Percentiles rank a stretch among this genome's conserved stretches.
These are phyloP conservation scores for Leccinum rimulosum DNA, from an alignment of 768 basidiomycete genomes.

Conservation along the genomic window DNA sequence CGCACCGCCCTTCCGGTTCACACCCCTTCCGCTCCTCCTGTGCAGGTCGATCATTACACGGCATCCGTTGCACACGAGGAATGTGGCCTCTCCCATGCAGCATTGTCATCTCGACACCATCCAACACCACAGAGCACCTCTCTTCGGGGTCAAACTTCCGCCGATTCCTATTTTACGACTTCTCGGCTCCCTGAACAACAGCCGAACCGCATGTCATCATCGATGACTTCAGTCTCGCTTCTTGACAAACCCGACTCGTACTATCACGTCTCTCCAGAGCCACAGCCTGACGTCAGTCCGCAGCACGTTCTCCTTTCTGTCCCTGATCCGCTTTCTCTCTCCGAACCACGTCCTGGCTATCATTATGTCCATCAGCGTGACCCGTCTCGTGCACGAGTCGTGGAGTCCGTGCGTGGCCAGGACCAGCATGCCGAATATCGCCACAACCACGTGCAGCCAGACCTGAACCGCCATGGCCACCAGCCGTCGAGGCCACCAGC, in stretches of 20 bases:
- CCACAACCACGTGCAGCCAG: conserved; percentile 23
- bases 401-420: conserved; percentile 23
- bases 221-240: conserved; percentile 28
- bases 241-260: conserved; percentile 26
- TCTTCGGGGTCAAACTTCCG: conserved; percentile 18
- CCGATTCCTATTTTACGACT: conserved; percentile 25
- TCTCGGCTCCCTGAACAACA: conserved; percentile 25
- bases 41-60: conserved; percentile 35
- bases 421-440: conserved; percentile 29
- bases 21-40: conserved; percentile 29
- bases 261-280: conserved; percentile 26
- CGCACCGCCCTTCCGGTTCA: conserved; percentile 28
- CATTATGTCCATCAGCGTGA: conserved; percentile 27
- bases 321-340: conserved; percentile 31
- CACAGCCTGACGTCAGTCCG: conserved; percentile 31
- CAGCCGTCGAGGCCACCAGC: conserved; percentile 21
- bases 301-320: conserved; percentile 23
- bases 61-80: conserved; percentile 31
- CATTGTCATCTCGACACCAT: conserved; percentile 21
- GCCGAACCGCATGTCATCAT: conserved; percentile 24
- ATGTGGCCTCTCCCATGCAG: conserved; percentile 25
- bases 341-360: conserved; percentile 29
- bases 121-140: conserved; percentile 18
- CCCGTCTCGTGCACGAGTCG: conserved; percentile 26
- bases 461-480: conserved; percentile 11